A percentile compares a stretch with the other conserved stretches of the same genome.
Evolutionary conservation across 2,329 filamentous ascomycete species (phyloP).

Genomic region (Pseudogymnoascus sp.): DNA sequence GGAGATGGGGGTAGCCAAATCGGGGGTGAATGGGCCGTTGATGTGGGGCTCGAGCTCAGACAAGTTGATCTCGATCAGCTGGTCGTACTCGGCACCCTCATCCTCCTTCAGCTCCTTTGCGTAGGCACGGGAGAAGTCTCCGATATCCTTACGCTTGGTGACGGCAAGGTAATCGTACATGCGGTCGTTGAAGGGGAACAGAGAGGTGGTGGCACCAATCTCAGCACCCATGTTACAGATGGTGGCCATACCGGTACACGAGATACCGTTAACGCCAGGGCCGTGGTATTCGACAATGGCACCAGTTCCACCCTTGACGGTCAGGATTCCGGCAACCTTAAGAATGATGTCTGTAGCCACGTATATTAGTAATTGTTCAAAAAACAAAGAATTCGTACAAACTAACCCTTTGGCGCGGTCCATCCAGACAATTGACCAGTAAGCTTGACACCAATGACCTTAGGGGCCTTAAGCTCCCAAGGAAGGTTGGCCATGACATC

Average conservation of each 20-base stretch:
- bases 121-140: constrained; percentile 80
- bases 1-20: constrained; percentile 94
- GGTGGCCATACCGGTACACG: constrained; percentile 81
- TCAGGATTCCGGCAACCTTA: constrained; percentile 93
- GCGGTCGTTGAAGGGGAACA: constrained; percentile 97
- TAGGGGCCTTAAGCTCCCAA: constrained; percentile 97
- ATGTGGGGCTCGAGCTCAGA: constrained; percentile 93
- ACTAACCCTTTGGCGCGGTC: constrained; percentile 83
- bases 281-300: constrained; percentile 76
- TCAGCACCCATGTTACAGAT: constrained; percentile 69
- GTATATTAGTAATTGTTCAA: not conserved
- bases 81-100: constrained; percentile 87
- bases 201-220: constrained; percentile 79
- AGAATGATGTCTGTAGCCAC: constrained; percentile 73
- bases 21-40: constrained; percentile 97
- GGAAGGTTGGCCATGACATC: constrained; percentile 97
- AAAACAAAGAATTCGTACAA: constrained; percentile 12
- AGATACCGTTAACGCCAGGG: constrained; percentile 68
- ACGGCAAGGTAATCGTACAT: constrained; percentile 94
- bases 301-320: constrained; percentile 96
- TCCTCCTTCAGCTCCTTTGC: constrained; percentile 82
- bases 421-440: constrained; percentile 86
- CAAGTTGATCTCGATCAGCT: constrained; percentile 94
- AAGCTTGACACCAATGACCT: constrained; percentile 92
- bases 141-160: constrained; percentile 86